Percentiles rank a stretch among this genome's conserved stretches.
Evolutionary conservation across 2,329 filamentous ascomycete species (phyloP).

Genomic region (Camillea tinctor): DNA sequence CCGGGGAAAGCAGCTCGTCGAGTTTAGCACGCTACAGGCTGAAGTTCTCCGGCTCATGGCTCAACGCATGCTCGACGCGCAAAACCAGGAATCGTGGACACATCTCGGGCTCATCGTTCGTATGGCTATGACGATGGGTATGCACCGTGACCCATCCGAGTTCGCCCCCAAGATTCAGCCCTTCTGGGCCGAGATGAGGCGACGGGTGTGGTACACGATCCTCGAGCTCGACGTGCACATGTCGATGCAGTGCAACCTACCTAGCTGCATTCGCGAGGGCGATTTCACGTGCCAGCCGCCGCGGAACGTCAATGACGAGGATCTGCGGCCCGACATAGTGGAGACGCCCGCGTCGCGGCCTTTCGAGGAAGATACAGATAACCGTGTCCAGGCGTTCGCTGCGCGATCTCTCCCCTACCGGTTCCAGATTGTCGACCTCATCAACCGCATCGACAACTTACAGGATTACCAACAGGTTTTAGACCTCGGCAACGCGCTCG

Average conservation of each 20-base stretch:
- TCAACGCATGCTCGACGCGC: conserved; percentile 47
- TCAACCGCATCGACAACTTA: conserved; percentile 51
- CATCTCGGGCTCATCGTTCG: conserved; percentile 55
- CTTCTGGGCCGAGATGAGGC: conserved; percentile 52
- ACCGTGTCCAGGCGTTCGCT: conserved; percentile 54
- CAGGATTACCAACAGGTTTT: conserved; percentile 54
- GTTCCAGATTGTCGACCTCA: conserved; percentile 48
- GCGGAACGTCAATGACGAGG: conserved; percentile 52
- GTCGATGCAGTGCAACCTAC: conserved; percentile 52
- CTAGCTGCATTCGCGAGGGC: conserved; percentile 49
- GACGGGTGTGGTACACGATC: conserved; percentile 57
- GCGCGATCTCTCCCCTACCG: conserved; percentile 49
- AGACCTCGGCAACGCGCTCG: conserved; percentile 52
- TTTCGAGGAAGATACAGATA: conserved; percentile 52
- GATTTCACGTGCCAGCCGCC: conserved; percentile 55
- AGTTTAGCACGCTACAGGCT: conserved; percentile 53
- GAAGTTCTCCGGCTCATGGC: conserved; percentile 54
- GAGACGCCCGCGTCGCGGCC: conserved; percentile 49
- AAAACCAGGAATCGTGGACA: conserved; percentile 52
- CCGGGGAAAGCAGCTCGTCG: conserved; percentile 51
- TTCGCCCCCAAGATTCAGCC: conserved; percentile 48
- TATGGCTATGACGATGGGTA: conserved; percentile 59
- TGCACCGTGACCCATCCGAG: conserved; percentile 57
- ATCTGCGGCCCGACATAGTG: conserved; percentile 47
- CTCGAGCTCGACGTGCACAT: conserved; percentile 57